These are phyloP conservation scores for Zarea fungicola DNA, from an alignment of 2,329 filamentous ascomycete species.

Conservation along the genomic window DNA sequence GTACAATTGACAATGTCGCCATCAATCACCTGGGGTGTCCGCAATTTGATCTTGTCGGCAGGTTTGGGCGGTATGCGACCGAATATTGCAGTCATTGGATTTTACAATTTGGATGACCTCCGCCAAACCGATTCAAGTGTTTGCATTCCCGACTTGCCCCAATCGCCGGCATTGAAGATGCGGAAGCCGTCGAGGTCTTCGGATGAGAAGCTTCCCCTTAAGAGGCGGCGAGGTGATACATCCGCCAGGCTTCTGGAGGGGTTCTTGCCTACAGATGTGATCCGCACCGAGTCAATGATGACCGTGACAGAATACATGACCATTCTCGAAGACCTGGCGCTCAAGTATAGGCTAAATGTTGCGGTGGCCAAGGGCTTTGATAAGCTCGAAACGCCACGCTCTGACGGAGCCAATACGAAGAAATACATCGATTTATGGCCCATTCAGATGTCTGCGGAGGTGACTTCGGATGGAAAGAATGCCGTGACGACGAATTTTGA, in stretches of 20 bases:
- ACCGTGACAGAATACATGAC: constrained; percentile 71
- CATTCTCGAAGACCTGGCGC: constrained; percentile 73
- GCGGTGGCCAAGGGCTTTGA: constrained; percentile 80
- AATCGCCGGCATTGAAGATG: constrained; percentile 31
- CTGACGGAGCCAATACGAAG: constrained; percentile 55
- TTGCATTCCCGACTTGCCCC: constrained; percentile 47
- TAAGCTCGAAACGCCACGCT: constrained; percentile 64
- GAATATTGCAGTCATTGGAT: constrained; percentile 77
- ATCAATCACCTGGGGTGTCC: constrained; percentile 75
- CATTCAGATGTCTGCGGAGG: constrained; percentile 87
- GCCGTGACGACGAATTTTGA: constrained; percentile 86
- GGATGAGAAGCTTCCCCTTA: constrained; percentile 25
- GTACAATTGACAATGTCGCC: constrained; percentile 82
- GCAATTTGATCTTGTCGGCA: constrained; percentile 76
- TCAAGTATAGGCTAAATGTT: constrained; percentile 76
- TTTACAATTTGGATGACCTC: constrained; percentile 75
- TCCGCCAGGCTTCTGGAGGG: constrained; percentile 52
- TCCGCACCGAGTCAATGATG: constrained; percentile 63
- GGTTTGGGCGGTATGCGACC: constrained; percentile 84
- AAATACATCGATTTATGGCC: constrained; percentile 87
- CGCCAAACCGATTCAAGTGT: constrained; percentile 53
- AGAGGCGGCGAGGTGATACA: constrained; percentile 47
- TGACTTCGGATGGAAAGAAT: constrained; percentile 60
- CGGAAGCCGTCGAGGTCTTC: constrained; percentile 23
- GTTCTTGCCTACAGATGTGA: constrained; percentile 62